Base-by-base conservation (phyloP, 2,329 filamentous ascomycete genomes). In the Tolypocladium nubicola region DNA sequence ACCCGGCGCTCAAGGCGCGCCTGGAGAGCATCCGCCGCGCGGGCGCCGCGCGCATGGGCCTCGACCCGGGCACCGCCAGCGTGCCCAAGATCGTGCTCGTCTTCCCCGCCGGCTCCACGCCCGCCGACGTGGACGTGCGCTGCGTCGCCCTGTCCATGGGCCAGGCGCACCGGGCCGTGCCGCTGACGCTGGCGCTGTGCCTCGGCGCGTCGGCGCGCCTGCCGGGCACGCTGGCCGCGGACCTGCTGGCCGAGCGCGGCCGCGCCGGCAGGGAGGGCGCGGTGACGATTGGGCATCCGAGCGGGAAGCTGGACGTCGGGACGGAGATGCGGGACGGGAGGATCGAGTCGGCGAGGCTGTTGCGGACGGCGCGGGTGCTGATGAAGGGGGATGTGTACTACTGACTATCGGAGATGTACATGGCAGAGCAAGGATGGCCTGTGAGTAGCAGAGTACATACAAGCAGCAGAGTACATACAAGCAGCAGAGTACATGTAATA, bases 41-140 rank as follows among this genome's bases (percentile, higher is more conserved):
- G 50, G 86, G 81, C 1, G 80, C 82, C 0, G 75, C 79, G 0
- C 73, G 72, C 30, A 89, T 89, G 85, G 84, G 84, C 0, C 72
- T 89, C 52, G 76, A 72, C 53, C 70, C 77, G 9, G 62, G 67
- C 14, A 61, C 65, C 1, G 62, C 68, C 49, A 82, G 81, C 2
- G 79, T 88, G 1, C 85, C 86, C 1, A 87, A 88, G 66, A 82
- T 88, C 41, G 80, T 71, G 19, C 63, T 77, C 21, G 58, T 80
- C 5, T 70, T 80, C 11, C 75, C 75, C 19, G 62, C 70, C 0
- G 67, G 64, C 26, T 60, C 55, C 4, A 59, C 55, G 26, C 60
- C 64, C 14, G 56, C 61, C 11, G 63, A 65, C 38, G 63, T 73
- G 1, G 72, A 77, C 61, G 69, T 81, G 37, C 70, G 71, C 38